phyloP scores from a whole-genome alignment of 306 rosid species.

The Cucurbita argyrosperma region DNA sequence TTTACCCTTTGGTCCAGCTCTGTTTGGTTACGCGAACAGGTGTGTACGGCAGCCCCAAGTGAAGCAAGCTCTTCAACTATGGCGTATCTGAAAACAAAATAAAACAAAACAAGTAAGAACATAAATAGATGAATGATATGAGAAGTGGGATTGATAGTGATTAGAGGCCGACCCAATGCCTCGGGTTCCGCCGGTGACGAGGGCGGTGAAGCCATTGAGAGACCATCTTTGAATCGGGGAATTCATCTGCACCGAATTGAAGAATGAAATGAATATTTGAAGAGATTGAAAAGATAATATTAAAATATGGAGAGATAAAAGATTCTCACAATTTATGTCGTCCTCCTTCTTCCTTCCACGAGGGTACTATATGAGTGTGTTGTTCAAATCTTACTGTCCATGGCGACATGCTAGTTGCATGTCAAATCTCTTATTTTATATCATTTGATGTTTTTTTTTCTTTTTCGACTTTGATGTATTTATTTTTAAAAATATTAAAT shows the following conservation, averaged over 20 bases:
- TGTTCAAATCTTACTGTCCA: too few species aligned
- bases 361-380: too few species aligned
- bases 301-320: too few species aligned
- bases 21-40: slow-evolving; percentile 28
- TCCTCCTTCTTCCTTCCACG: too few species aligned
- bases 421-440: too few species aligned
- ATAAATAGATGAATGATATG: background rate
- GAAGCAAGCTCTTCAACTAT: slow-evolving; percentile 38
- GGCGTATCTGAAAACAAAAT: background rate
- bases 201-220: slow-evolving; percentile 34
- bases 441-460: too few species aligned
- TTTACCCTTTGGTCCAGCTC: slow-evolving; percentile 14
- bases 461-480: too few species aligned
- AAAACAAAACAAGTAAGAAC: background rate
- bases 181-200: slow-evolving; percentile 37
- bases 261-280: background rate
- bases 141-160: background rate
- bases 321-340: too few species aligned
- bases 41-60: slow-evolving; percentile 32
- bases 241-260: background rate
- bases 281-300: too few species aligned
- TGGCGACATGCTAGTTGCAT: too few species aligned
- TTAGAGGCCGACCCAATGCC: slow-evolving; percentile 26
- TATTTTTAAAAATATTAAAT: too few species aligned
- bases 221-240: slow-evolving; percentile 28